Evolutionary conservation across 331 rosid species (phyloP).

Genomic region (Phaseolus coccineus): DNA sequence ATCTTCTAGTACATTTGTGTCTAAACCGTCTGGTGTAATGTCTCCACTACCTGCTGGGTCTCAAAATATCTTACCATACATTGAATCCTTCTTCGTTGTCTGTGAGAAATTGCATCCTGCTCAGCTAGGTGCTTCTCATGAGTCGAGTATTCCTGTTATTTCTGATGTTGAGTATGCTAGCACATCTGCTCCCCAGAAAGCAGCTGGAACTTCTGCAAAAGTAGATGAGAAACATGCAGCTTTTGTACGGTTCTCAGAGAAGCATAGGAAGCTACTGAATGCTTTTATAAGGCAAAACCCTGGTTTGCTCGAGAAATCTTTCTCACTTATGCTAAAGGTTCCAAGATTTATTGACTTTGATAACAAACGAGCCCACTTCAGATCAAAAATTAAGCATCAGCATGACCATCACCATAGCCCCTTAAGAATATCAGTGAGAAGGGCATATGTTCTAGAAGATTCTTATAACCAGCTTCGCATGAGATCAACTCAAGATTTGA

Average conservation of each 20-base stretch:
- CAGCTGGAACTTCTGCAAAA: conserved; percentile 60
- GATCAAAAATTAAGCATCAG: conserved; percentile 97
- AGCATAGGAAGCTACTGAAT: conserved; percentile 92
- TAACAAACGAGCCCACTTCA: conserved; percentile 94
- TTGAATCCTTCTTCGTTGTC: conserved; percentile 99
- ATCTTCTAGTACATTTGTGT: conserved; percentile 62
- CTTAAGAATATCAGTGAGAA: conserved; percentile 93
- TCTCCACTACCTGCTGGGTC: conserved; percentile 97
- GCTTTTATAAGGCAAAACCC: conserved; percentile 99
- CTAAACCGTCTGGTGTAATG: conserved; percentile 77
- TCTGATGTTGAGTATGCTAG: conserved; percentile 80
- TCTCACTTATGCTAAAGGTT: conserved; percentile 94
- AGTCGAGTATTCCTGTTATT: conserved; percentile 58
- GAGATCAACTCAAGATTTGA: conserved; percentile 85
- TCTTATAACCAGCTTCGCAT: conserved; percentile 96
- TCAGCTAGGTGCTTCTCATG: conserved; percentile 75
- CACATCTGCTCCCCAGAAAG: conserved; percentile 72
- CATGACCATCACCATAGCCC: conserved; percentile 96
- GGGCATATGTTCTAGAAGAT: conserved; percentile 97
- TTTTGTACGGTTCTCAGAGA: conserved; percentile 91
- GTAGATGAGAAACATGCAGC: conserved; percentile 84
- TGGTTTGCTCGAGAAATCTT: conserved; percentile 95
- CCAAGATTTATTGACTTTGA: conserved; percentile 95
- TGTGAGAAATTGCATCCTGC: conserved; percentile 97
- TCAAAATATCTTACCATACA: conserved; percentile 93